Conservation (phyloP, 2,329 filamentous ascomycete species). For the Talaromyces sp. region DNA sequence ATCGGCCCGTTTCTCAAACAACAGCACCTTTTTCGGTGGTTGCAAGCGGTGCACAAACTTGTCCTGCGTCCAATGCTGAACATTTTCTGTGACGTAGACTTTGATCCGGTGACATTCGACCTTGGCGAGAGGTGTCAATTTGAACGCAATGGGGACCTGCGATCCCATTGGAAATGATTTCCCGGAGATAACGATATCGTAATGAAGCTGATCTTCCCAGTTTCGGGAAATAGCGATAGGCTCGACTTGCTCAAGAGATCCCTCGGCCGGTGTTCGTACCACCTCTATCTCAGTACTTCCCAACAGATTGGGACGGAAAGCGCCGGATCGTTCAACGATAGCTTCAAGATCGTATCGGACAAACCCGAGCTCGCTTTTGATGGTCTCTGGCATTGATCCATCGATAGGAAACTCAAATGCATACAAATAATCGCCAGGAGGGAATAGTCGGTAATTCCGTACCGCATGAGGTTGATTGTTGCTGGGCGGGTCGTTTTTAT, state of each 20-base stretch:
- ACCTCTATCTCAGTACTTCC: conserved; percentile 77
- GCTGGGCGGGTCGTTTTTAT: conserved; percentile 63
- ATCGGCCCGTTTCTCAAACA: conserved; percentile 85
- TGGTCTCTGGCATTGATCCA: conserved; percentile 73
- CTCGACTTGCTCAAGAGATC: conserved; percentile 84
- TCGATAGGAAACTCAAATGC: conserved; percentile 80
- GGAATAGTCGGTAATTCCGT: conserved; percentile 82
- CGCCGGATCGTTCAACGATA: conserved; percentile 75
- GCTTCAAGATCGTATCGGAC: conserved; percentile 87
- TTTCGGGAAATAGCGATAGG: conserved; percentile 89
- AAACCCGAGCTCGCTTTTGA: conserved; percentile 76
- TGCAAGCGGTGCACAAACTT: conserved; percentile 80
- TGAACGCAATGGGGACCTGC: conserved; percentile 88
- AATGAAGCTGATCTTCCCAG: conserved; percentile 93
- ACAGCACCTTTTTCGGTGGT: conserved; percentile 72
- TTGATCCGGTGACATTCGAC: conserved; percentile 91
- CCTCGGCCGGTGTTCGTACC: conserved; percentile 78
- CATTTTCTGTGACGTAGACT: conserved; percentile 82
- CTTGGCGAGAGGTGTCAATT: conserved; percentile 85
- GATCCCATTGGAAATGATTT: conserved; percentile 89
- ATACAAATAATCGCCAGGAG: conserved; percentile 67
- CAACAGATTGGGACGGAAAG: conserved; percentile 82
- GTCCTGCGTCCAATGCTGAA: conserved; percentile 85
- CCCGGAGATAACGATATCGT: conserved; percentile 92
- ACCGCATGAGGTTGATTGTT: conserved; percentile 56